These are phyloP conservation scores for Parachlorella kessleri DNA, from an alignment of 139 green algal genomes.

Conservation along the genomic window DNA sequence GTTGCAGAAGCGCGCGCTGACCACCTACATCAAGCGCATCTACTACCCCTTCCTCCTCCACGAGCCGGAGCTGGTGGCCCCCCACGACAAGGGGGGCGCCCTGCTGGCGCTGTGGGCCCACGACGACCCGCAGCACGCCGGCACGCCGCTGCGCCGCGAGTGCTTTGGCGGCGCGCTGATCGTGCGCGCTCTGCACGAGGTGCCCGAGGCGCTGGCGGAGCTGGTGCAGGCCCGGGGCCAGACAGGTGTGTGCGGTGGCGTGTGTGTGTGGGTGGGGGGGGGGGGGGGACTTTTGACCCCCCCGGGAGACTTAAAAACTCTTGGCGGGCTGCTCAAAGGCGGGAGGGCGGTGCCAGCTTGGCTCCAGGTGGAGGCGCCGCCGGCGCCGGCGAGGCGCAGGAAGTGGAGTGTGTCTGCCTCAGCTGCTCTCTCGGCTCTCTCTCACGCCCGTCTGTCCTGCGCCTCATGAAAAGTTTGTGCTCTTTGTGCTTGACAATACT, in stretches of 20 bases:
- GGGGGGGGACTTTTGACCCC: no score
- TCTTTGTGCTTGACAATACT: neutral
- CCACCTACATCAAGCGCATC: constrained; percentile 89
- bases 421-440: no score
- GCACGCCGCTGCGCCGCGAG: constrained; percentile 15
- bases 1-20: constrained; percentile 61
- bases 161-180: constrained; percentile 49
- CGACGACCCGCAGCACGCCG: constrained; percentile 22
- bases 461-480: no score
- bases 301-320: no score
- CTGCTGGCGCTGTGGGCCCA: constrained; percentile 54
- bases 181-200: constrained; percentile 40
- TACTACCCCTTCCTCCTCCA: constrained; percentile 83
- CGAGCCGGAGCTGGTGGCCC: constrained; percentile 53
- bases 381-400: no score
- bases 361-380: no score
- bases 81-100: neutral
- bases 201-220: constrained; percentile 39
- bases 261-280: no score
- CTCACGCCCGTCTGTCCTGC: no score
- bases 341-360: no score
- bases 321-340: no score
- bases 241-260: constrained; percentile 32
- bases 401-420: no score
- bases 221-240: constrained; percentile 19